Percentiles rank a stretch among this genome's conserved stretches.
Conservation (phyloP, 805 yeast genomes). For the Nakazawaea populi region DNA sequence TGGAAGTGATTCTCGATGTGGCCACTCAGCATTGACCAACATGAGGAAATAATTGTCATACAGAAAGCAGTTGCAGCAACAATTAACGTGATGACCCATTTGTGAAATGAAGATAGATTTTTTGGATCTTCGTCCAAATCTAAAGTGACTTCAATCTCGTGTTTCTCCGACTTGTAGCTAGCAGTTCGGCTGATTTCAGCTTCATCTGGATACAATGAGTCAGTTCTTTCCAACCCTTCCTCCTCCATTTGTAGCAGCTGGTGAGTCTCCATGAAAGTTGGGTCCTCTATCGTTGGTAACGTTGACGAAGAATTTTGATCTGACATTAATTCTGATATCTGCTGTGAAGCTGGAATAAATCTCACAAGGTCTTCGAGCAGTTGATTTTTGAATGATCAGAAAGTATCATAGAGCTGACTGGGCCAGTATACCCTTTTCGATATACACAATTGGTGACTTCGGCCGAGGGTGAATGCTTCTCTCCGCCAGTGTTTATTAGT, state of each 20-base stretch:
- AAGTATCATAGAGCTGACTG: too few relatives aligned
- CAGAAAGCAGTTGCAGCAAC: constrained; percentile 52
- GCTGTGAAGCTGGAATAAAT: too few relatives aligned
- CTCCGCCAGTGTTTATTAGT: too few relatives aligned
- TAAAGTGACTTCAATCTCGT: constrained; percentile 1
- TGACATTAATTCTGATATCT: too few relatives aligned
- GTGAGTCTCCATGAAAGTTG: background rate
- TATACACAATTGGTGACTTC: too few relatives aligned
- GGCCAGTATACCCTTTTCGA: too few relatives aligned
- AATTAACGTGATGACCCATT: constrained; percentile 50
- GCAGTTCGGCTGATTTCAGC: background rate
- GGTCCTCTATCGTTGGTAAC: background rate
- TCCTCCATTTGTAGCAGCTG: background rate
- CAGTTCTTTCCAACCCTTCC: background rate
- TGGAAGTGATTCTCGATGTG: constrained; percentile 41
- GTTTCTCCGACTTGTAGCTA: background rate
- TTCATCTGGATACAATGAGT: background rate
- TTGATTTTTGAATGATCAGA: too few relatives aligned
- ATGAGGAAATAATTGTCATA: constrained; percentile 65
- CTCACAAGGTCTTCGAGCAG: too few relatives aligned
- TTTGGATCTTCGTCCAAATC: constrained; percentile 7
- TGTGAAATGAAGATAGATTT: constrained; percentile 36
- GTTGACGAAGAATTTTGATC: background rate
- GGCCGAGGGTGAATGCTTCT: too few relatives aligned
- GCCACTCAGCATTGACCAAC: constrained; percentile 57